Evolutionary conservation across 371 early-diverging fungal genomes (phyloP).

Genomic region (Cokeromyces recurvatus): DNA sequence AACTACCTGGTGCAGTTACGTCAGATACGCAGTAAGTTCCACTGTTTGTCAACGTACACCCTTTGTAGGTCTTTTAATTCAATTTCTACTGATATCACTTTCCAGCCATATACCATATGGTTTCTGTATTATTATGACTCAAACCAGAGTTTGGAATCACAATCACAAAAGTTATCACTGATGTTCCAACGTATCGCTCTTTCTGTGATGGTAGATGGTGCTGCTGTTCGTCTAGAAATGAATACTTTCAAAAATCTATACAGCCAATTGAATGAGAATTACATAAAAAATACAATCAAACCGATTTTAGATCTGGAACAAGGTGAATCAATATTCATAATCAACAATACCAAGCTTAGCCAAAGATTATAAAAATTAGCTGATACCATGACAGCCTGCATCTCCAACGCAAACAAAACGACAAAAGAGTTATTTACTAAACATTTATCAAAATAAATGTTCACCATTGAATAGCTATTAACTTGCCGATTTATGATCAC

Average conservation of each 20-base stretch:
- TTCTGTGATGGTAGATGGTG: constrained; percentile 9
- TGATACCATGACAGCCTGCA: constrained; percentile 7
- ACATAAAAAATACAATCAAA: constrained; percentile 11
- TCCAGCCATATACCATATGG: constrained; percentile 8
- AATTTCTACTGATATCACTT: constrained; percentile 6
- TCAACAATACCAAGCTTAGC: constrained; percentile 9
- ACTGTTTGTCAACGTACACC: constrained; percentile 12
- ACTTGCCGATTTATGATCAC: too few relatives aligned
- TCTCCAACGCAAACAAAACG: too few relatives aligned
- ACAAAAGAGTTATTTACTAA: too few relatives aligned
- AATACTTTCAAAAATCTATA: constrained; percentile 7
- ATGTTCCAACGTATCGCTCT: constrained; percentile 8
- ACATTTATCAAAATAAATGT: too few relatives aligned
- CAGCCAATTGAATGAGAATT: constrained; percentile 7
- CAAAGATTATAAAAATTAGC: constrained; percentile 10
- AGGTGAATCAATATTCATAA: constrained; percentile 9
- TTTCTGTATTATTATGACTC: constrained; percentile 2
- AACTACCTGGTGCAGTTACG: constrained; percentile 5
- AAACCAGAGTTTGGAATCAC: constrained; percentile 3
- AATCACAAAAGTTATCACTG: constrained; percentile 8
- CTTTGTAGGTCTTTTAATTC: constrained; percentile 9
- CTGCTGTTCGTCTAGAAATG: constrained; percentile 11
- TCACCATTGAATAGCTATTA: too few relatives aligned
- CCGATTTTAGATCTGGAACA: constrained; percentile 10
- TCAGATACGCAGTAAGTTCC: constrained; percentile 10